Percentiles rank a stretch among this genome's conserved stretches.
phyloP scores from a whole-genome alignment of 768 basidiomycete genomes.

The Peribolospora baueri region DNA sequence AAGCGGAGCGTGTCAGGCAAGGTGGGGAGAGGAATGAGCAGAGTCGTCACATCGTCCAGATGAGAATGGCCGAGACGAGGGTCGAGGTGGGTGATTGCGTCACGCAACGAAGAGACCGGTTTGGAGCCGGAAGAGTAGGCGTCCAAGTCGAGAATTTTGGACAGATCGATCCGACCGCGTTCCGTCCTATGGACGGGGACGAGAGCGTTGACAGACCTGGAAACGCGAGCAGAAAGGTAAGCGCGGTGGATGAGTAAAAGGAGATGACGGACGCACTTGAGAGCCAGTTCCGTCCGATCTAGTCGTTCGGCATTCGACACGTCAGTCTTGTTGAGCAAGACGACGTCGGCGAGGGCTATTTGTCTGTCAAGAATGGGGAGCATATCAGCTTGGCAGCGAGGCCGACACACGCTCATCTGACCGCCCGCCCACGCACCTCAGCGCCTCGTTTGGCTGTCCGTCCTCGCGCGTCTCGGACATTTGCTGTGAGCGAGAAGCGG shows the following conservation, averaged over 20 bases:
- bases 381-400: background rate
- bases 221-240: background rate
- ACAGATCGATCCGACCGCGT: conserved; percentile 46
- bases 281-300: conserved; percentile 30
- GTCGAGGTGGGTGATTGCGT: background rate
- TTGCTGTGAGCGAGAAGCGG: conserved; percentile 1
- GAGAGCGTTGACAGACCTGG: conserved; percentile 41
- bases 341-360: conserved; percentile 73
- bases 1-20: conserved; percentile 30
- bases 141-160: conserved; percentile 48
- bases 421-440: conserved; percentile 3
- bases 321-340: conserved; percentile 79
- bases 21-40: conserved; percentile 43
- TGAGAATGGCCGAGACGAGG: conserved; percentile 10
- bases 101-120: conserved; percentile 1
- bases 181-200: conserved; percentile 49
- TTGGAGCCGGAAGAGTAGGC: conserved; percentile 41
- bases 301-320: conserved; percentile 32
- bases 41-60: conserved; percentile 45
- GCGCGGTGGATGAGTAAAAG: background rate
- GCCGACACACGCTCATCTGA: conserved; percentile 3
- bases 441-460: conserved; percentile 8
- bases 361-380: conserved; percentile 32
- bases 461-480: conserved; percentile 8
- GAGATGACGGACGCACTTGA: conserved; percentile 21